Conservation (phyloP, 108 stramenopile species). For the Nitzschia palea region DNA sequence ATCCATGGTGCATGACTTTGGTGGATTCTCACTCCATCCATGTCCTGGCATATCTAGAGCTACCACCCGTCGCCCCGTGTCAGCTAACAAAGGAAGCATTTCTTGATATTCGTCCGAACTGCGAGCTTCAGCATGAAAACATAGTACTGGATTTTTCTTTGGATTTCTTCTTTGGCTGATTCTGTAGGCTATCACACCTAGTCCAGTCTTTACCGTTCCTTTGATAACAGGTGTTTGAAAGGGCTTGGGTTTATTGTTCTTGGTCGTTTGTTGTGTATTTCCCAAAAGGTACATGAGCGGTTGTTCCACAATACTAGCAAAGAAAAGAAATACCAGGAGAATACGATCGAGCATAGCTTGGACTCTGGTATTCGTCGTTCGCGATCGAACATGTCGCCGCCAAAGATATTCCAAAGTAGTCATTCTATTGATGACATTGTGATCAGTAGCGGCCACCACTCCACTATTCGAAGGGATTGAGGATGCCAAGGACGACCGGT, state of each 20-base stretch:
- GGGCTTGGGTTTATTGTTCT: neutral
- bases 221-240: neutral
- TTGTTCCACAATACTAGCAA: slow-evolving; percentile 16
- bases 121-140: slow-evolving; percentile 29
- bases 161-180: slow-evolving; percentile 12
- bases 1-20: slow-evolving; percentile 21
- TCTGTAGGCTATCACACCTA: slow-evolving; percentile 22
- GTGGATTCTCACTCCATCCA: slow-evolving; percentile 30
- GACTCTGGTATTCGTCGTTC: slow-evolving; percentile 4
- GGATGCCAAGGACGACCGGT: neutral
- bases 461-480: neutral
- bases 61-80: slow-evolving; percentile 18
- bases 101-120: slow-evolving; percentile 39
- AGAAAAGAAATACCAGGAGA: slow-evolving; percentile 1
- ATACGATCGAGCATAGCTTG: slow-evolving; percentile 12
- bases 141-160: slow-evolving; percentile 19
- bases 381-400: slow-evolving; percentile 10
- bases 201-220: slow-evolving; percentile 19
- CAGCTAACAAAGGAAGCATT: slow-evolving; percentile 26
- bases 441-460: neutral
- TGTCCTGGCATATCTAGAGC: slow-evolving; percentile 23
- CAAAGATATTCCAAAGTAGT: slow-evolving; percentile 9
- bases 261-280: neutral
- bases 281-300: neutral
- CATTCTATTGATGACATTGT: slow-evolving; percentile 1